Base-by-base conservation (phyloP, 176 grass and related monocot species). In the Coix lacrymajobi region DNA sequence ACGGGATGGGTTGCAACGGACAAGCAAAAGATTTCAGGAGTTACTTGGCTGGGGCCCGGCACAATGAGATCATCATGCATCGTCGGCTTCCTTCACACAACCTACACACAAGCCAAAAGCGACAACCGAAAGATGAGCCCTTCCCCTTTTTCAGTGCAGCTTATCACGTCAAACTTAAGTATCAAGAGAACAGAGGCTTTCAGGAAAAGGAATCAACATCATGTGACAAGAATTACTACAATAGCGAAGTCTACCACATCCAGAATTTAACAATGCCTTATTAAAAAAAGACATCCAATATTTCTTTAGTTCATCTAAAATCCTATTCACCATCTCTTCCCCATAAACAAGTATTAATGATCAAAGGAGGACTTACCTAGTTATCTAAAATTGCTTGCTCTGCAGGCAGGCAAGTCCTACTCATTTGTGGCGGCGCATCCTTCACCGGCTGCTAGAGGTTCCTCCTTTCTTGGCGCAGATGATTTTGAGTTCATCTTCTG, bases 401-500 rank as follows among this genome's bases (percentile, higher is more conserved):
- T 11, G 5, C 13, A 56, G 16, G 31, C 15, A 68, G 60, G 62
- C 36, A 46, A 38, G 40, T 62, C 69, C 61, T 85, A 89, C 87
- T 88, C 87, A n/a, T 86, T 85, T 79, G 68, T 54, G 22, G 74
- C 80, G 1, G 70, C 74, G 43, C 82, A 90, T 7, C 69, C 79
- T 61, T 93, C 88, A 3, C n/a, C 83, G 38, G 31, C 76, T 30
- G 30, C 64, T 28, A 66, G 38, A 58, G 84, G 38, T 10, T 83
- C 89, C 11, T 94, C 91, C 69, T 78, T 89, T 31, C 89, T 82
- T 11, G 89, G 79, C 37, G 58, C 75, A 14, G 84, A 80, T 49
- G 84, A 88, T 75, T 87, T 91, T 1, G 91, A 87, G 75, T 97
- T 94, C 94, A 97, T 94, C 77, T 94, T 93, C 76, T 92, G 91